These are phyloP conservation scores for Ananas comosus DNA, from an alignment of 176 grass and related monocot genomes.

Conservation along the genomic window DNA sequence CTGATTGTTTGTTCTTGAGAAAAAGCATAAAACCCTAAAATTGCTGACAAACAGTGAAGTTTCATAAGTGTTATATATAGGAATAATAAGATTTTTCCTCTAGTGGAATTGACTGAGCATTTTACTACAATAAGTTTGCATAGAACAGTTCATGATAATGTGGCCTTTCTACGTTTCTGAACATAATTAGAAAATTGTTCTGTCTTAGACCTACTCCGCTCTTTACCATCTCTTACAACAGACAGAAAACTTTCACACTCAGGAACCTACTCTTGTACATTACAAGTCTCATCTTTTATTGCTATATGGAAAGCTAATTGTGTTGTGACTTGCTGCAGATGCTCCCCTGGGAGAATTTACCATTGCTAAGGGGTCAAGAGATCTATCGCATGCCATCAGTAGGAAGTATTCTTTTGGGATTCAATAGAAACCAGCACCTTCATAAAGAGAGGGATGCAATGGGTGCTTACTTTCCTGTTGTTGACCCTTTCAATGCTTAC, in stretches of 20 bases:
- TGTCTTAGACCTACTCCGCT: too few relatives aligned
- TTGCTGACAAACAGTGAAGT: too few relatives aligned
- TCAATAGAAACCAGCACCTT: slow-evolving; percentile 34
- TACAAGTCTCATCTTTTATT: slow-evolving; percentile 10
- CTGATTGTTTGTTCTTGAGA: too few relatives aligned
- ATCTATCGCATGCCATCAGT: slow-evolving; percentile 84
- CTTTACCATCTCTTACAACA: too few relatives aligned
- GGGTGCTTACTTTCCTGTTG: slow-evolving; percentile 39
- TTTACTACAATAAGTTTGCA: not conserved
- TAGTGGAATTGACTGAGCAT: not conserved
- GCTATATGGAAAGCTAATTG: slow-evolving; percentile 19
- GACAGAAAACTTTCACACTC: too few relatives aligned
- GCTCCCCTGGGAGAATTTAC: slow-evolving; percentile 91
- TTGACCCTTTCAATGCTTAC: slow-evolving; percentile 56
- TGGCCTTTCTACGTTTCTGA: too few relatives aligned
- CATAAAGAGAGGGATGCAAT: slow-evolving; percentile 16
- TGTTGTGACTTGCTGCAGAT: slow-evolving; percentile 38
- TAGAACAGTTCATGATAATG: not conserved
- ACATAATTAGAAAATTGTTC: too few relatives aligned
- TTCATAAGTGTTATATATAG: not conserved
- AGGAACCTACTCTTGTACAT: not conserved
- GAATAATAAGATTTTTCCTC: not conserved
- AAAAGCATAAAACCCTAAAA: too few relatives aligned
- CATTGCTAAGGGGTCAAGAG: slow-evolving; percentile 68
- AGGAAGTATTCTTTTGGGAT: slow-evolving; percentile 36